Evolutionary conservation across 805 yeast species (phyloP), one percentile per base, ranked within the genome.

Genomic region (Starmerella geochares): DNA sequence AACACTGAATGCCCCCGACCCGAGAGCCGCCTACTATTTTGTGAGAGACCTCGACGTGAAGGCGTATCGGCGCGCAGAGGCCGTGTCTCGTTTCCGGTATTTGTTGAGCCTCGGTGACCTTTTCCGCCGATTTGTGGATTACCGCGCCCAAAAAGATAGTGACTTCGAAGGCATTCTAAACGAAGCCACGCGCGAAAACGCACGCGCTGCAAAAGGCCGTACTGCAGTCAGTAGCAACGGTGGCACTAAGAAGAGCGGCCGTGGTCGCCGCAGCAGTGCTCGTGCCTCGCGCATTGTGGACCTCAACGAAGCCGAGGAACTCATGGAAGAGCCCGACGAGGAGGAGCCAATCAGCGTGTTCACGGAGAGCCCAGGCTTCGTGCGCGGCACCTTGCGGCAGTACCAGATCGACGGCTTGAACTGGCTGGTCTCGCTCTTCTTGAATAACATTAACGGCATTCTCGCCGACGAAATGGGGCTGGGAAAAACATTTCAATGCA

Each of bases 391-490:
- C 45, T 69, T 92, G 53, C 75, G 98, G 62, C 94, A 85, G 60
- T 90, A 92, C 64, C 98, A 90, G 68, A 71, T 90, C 31, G 96
- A 87, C 62, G 98, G 98, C 43, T 73, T 90, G 47, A 92, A 92
- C 66, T 90, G 98, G 98, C 73, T 90, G 50, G 81, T 90, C 11
- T 79, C 92, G 0, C 67, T 92, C 24, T 85, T 86, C 62, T 88
- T 86, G 58, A 86, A 90, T 62, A 74, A 82, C 50, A 73, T 90
- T 29, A 83, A 94, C 3, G 98, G 98, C 13, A 90, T 90, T 33
- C 69, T 90, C 41, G 98, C 98, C 7, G 98, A 90, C 66, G 98
- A 90, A 65, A 90, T 92, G 98, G 98, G 98, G 2, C 72, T 90
- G 24, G 98, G 98, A 49, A 90, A 90, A 66, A 90, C 98, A 3